Conservation (phyloP, 2,329 filamentous ascomycete genomes). For the Microsporum ferrugineum region DNA sequence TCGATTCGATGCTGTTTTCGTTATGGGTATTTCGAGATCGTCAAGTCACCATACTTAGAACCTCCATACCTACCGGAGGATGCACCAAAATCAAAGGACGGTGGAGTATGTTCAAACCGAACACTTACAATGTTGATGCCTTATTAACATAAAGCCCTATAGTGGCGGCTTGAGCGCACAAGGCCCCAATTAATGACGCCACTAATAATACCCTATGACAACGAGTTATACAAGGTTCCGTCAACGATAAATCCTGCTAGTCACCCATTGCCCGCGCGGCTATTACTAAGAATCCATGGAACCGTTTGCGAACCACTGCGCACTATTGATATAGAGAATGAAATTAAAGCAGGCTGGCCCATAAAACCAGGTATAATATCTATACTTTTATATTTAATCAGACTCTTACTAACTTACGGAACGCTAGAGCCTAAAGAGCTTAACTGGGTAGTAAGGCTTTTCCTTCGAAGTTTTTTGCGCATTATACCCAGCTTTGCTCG, state of each 20-base stretch:
- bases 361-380: not conserved
- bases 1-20: not conserved
- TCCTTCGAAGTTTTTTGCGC: conserved; percentile 1
- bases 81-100: not conserved
- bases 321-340: not conserved
- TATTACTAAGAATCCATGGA: conserved; percentile 3
- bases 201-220: not conserved
- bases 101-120: not conserved
- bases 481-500: conserved; percentile 6
- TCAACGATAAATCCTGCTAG: conserved; percentile 5
- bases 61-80: not conserved
- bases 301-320: not conserved
- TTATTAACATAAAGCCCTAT: not conserved
- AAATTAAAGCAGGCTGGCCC: conserved; percentile 9
- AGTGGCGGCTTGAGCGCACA: conserved; percentile 5
- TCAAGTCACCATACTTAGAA: conserved; percentile 6
- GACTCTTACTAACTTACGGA: not conserved
- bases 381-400: not conserved
- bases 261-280: conserved; percentile 3
- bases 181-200: not conserved
- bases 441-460: not conserved
- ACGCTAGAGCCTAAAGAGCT: conserved; percentile 2
- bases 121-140: not conserved
- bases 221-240: conserved; percentile 1
- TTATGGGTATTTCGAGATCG: conserved; percentile 5